These are phyloP conservation scores for Candida qinlingensis DNA, from an alignment of 805 yeast species.

Conservation along the genomic window DNA sequence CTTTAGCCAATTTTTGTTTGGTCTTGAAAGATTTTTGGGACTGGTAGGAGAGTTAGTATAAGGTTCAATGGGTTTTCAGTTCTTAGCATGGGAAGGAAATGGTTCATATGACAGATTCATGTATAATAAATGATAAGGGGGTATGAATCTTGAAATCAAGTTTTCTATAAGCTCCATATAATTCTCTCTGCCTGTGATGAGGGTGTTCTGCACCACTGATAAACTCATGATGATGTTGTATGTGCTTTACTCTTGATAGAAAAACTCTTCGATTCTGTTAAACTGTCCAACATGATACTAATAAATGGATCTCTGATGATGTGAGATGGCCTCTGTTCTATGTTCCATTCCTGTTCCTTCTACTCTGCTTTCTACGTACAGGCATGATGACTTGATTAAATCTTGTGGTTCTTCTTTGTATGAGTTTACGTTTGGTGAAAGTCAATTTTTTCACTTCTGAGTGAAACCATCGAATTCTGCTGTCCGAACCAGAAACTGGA, in stretches of 20 bases:
- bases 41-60: conserved; percentile 33
- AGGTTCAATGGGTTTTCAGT: background rate
- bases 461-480: background rate
- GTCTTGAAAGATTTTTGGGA: conserved; percentile 94
- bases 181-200: too few species aligned
- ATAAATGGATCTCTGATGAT: background rate
- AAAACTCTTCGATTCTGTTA: too few species aligned
- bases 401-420: conserved; percentile 9
- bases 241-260: too few species aligned
- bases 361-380: conserved; percentile 28
- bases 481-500: background rate
- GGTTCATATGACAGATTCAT: too few species aligned
- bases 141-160: too few species aligned
- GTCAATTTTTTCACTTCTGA: conserved; percentile 15
- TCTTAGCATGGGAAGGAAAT: background rate
- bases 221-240: too few species aligned
- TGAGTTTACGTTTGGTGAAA: conserved; percentile 24
- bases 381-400: conserved; percentile 34
- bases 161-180: too few species aligned
- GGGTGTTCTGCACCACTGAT: too few species aligned
- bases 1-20: conserved; percentile 99
- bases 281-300: too few species aligned
- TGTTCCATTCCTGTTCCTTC: background rate
- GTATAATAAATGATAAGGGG: too few species aligned
- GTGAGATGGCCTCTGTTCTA: background rate